Conservation (phyloP, 371 early-diverging fungal species). For the Lichtheimia ramosa region DNA sequence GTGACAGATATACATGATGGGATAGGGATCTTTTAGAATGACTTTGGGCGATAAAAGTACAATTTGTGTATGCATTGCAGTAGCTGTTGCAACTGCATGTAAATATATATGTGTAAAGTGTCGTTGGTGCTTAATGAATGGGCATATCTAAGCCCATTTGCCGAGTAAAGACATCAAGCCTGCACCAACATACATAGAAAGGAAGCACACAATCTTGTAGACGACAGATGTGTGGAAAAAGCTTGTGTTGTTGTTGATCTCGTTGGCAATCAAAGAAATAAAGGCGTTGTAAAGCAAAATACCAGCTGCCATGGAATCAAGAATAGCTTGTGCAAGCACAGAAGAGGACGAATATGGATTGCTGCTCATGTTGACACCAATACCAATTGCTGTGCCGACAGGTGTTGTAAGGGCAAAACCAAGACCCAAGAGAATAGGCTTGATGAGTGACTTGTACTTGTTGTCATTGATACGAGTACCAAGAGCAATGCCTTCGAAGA, state of each 20-base stretch:
- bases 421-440: constrained; percentile 49
- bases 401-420: constrained; percentile 68
- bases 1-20: no score
- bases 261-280: constrained; percentile 51
- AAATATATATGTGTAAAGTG: neutral
- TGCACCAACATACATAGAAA: constrained; percentile 66
- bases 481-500: constrained; percentile 67
- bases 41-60: no score
- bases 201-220: constrained; percentile 34
- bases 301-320: constrained; percentile 66
- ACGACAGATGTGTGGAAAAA: constrained; percentile 26
- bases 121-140: neutral
- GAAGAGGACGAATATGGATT: constrained; percentile 53
- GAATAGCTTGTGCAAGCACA: constrained; percentile 53
- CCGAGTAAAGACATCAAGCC: constrained; percentile 77
- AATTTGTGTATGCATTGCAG: neutral
- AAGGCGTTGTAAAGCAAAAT: constrained; percentile 64
- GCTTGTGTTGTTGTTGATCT: constrained; percentile 39
- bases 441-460: constrained; percentile 37
- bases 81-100: neutral
- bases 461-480: constrained; percentile 63
- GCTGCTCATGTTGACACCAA: constrained; percentile 57
- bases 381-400: constrained; percentile 67
- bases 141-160: constrained; percentile 65
- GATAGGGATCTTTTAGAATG: no score